Evolutionary conservation across 345 rosid genomes (phyloP), one percentile per base, ranked within the genome.

Genomic region (Salix brachista): DNA sequence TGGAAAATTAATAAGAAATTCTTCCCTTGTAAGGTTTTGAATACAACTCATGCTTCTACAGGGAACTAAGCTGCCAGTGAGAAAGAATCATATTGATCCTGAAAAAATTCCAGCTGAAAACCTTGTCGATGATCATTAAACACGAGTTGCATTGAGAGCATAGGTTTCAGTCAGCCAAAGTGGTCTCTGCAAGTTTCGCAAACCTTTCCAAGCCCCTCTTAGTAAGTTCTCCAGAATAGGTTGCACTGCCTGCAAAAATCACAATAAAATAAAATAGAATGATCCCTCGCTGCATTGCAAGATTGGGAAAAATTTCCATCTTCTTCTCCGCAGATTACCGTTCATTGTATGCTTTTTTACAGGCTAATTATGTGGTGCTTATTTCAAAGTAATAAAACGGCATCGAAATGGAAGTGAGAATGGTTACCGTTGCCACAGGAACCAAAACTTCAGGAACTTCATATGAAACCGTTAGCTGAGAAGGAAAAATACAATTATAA

Each of bases 401-500:
- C 65, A 71, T 80, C 64, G 44, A 70, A 48, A 60, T 48, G 6
- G 67, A 54, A 46, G 67, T 46, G 42, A 60, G 80, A 76, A 56
- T 69, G 77, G 90, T 91, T 87, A 93, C 98, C 12, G 97, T 65
- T 85, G 98, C 95, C 50, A 96, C 88, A 13, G 98, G 99, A 64
- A 30, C 41, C 82, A 96, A 83, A 71, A 96, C 87, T 75, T 81
- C 85, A 13, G 99, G 99, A 81, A 96, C 96, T 80, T 96, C 98
- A 39, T 93, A 96, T 26, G 99, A 92, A 81, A 93, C 90, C 10
- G 96, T 96, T 68, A 96, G 90, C 99, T 96, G 95, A 79, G 82
- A 84, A 72, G 70, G n/a, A 74, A 74, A 74, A 54, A 74, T 21
- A 50, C 36, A 76, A 65, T 18, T 28, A 30, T 75, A 21, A 64